phyloP scores from a whole-genome alignment of 371 early-diverging fungal species.

The Actinomortierella ambigua region DNA sequence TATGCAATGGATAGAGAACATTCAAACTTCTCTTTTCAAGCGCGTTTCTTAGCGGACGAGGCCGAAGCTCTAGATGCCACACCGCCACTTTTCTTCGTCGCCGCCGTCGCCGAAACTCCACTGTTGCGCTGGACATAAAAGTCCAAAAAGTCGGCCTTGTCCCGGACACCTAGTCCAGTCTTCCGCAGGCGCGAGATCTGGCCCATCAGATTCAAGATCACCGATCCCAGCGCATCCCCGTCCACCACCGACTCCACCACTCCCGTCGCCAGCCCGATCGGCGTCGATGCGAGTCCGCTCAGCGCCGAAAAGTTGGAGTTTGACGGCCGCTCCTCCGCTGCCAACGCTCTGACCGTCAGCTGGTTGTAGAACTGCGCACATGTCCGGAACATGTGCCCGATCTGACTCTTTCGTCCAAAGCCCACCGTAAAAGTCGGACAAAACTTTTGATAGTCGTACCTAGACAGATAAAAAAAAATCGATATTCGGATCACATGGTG shows the following conservation, averaged over 20 bases:
- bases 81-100: too few relatives aligned
- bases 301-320: constrained; percentile 31
- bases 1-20: too few relatives aligned
- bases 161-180: constrained; percentile 70
- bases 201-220: constrained; percentile 62
- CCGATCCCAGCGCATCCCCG: constrained; percentile 64
- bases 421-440: constrained; percentile 74
- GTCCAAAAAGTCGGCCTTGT: constrained; percentile 82
- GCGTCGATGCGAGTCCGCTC: constrained; percentile 28
- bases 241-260: constrained; percentile 35
- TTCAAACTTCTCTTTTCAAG: too few relatives aligned
- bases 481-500: neutral
- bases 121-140: constrained; percentile 69
- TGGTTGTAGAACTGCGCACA: constrained; percentile 67
- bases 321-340: constrained; percentile 56
- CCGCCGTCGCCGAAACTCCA: constrained; percentile 21
- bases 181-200: constrained; percentile 75
- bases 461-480: constrained; percentile 16
- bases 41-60: too few relatives aligned
- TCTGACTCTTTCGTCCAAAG: constrained; percentile 43
- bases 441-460: constrained; percentile 70
- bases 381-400: constrained; percentile 61
- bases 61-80: too few relatives aligned
- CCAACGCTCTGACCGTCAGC: constrained; percentile 59
- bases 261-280: constrained; percentile 43